These are phyloP conservation scores for Trametes pubescens DNA, from an alignment of 1,284 basidiomycete genomes.

Conservation along the genomic window DNA sequence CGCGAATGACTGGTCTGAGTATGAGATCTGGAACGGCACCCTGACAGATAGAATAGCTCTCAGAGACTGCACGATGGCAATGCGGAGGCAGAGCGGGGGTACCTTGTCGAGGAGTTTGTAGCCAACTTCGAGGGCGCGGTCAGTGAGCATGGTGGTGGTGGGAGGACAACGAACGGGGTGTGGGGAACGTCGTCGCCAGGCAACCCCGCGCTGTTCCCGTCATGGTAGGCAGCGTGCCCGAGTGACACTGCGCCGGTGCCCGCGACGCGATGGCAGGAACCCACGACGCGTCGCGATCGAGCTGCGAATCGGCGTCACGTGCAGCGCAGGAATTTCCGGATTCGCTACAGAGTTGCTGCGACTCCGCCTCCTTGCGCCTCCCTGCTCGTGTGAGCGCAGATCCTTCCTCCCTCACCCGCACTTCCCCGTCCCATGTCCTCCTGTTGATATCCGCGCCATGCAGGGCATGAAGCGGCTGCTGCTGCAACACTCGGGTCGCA, in stretches of 20 bases:
- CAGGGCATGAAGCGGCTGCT: slow-evolving; percentile 29
- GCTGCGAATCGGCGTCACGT: slow-evolving; percentile 24
- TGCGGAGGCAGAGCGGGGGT: background rate
- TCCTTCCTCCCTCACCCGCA: background rate
- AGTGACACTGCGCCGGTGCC: slow-evolving; percentile 10
- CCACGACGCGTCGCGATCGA: slow-evolving; percentile 25
- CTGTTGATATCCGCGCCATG: slow-evolving; percentile 6
- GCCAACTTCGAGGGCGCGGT: slow-evolving; percentile 32
- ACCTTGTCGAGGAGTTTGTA: slow-evolving; percentile 43
- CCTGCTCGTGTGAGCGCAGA: slow-evolving; percentile 26
- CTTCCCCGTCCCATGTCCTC: background rate
- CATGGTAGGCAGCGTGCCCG: background rate
- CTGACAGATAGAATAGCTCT: slow-evolving; percentile 38
- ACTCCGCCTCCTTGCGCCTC: background rate
- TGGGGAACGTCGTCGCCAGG: slow-evolving; percentile 8
- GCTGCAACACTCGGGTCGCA: slow-evolving; percentile 45
- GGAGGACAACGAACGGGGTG: background rate
- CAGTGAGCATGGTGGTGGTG: slow-evolving; percentile 15
- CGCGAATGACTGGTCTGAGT: slow-evolving; percentile 65
- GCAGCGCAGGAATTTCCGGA: slow-evolving; percentile 16
- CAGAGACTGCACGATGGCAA: background rate
- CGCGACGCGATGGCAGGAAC: background rate
- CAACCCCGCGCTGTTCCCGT: background rate
- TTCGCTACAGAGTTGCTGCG: background rate
- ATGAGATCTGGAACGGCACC: slow-evolving; percentile 70